Evolutionary conservation across 306 rosid species (phyloP).

Genomic region (Lablab purpureus): DNA sequence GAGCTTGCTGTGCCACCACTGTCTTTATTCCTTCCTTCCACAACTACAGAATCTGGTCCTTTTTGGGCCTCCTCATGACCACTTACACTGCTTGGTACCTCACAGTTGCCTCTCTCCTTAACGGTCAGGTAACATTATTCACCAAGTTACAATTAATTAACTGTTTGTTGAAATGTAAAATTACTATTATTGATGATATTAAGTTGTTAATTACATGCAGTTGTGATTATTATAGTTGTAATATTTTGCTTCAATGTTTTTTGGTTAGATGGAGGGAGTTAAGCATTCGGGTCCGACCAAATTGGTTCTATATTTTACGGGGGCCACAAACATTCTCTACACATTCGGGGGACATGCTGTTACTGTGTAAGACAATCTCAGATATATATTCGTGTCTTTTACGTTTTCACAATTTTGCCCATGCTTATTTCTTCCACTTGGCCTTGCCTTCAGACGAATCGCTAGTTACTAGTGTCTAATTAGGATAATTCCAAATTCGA

Average conservation of each 20-base stretch:
- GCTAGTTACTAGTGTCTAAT: background rate
- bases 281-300: slow-evolving; percentile 92
- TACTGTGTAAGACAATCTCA: slow-evolving; percentile 85
- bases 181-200: background rate
- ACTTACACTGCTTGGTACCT: slow-evolving; percentile 99
- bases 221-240: background rate
- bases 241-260: slow-evolving; percentile 12
- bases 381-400: slow-evolving; percentile 45
- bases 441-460: slow-evolving; percentile 31
- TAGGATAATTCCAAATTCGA: slow-evolving; percentile 25
- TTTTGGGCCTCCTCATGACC: slow-evolving; percentile 95
- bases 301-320: slow-evolving; percentile 92
- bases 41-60: slow-evolving; percentile 98
- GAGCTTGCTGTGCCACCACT: slow-evolving; percentile 99
- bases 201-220: background rate
- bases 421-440: background rate
- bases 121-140: slow-evolving; percentile 76
- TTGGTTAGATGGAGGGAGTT: slow-evolving; percentile 81
- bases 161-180: slow-evolving; percentile 17
- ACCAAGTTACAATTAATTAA: background rate
- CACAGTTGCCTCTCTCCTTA: slow-evolving; percentile 81
- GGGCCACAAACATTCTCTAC: slow-evolving; percentile 99
- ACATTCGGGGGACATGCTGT: slow-evolving; percentile 99
- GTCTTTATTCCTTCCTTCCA: slow-evolving; percentile 97
- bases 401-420: slow-evolving; percentile 41